Conservation (phyloP, 805 yeast genomes). For the Metschnikowia continentalis region DNA sequence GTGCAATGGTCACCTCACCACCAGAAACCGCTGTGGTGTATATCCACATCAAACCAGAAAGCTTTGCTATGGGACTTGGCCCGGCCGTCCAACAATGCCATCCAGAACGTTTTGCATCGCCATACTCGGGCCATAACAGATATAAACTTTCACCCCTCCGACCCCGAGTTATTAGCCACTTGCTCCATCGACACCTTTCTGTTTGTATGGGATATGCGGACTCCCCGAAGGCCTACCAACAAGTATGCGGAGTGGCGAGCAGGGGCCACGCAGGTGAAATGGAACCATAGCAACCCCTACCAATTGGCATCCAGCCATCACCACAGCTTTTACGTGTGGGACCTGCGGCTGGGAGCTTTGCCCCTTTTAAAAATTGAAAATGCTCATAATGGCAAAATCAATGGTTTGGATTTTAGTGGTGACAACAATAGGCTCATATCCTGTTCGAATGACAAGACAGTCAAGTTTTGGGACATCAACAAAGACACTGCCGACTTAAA, state of each 20-base stretch:
- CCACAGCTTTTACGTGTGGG: slow-evolving; percentile 81
- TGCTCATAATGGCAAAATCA: slow-evolving; percentile 84
- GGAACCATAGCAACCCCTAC: slow-evolving; percentile 76
- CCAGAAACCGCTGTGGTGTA: slow-evolving; percentile 83
- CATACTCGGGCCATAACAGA: slow-evolving; percentile 95
- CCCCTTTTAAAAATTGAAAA: slow-evolving; percentile 59
- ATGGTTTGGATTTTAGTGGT: slow-evolving; percentile 81
- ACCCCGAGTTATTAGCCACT: slow-evolving; percentile 86
- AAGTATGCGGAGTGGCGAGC: slow-evolving; percentile 94
- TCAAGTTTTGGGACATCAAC: slow-evolving; percentile 36
- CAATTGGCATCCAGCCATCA: slow-evolving; percentile 86
- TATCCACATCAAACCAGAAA: slow-evolving; percentile 91
- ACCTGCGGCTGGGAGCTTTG: slow-evolving; percentile 70
- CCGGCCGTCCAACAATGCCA: slow-evolving; percentile 64
- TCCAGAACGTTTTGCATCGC: slow-evolving; percentile 81
- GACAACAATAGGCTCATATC: slow-evolving; percentile 61
- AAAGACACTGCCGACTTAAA: background rate
- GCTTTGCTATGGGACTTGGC: slow-evolving; percentile 92
- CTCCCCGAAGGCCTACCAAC: slow-evolving; percentile 67
- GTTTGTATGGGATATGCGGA: slow-evolving; percentile 85
- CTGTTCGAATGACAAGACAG: slow-evolving; percentile 81
- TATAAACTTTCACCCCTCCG: slow-evolving; percentile 83
- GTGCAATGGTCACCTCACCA: slow-evolving; percentile 97
- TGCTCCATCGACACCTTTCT: slow-evolving; percentile 90
- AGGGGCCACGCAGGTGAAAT: slow-evolving; percentile 91